Evolutionary conservation across 169 alveolate genomes (phyloP).

Genomic region (Plasmodium vinckei): DNA sequence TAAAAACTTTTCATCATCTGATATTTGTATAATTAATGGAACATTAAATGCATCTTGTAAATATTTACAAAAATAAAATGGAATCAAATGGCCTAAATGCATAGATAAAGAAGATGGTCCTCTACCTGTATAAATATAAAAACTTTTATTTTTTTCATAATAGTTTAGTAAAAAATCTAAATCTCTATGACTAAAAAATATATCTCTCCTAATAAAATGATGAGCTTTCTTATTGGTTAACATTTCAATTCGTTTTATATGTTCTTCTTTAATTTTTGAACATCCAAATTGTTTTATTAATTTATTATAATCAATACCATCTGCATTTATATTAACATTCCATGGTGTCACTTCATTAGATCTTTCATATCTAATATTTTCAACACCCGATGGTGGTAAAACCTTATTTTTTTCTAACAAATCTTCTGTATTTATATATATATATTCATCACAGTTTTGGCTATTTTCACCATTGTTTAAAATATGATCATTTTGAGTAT

Average conservation of each 20-base stretch:
- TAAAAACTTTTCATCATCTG: conserved; percentile 99
- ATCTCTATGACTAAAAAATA: conserved; percentile 99
- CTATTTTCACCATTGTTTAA: conserved; percentile 10
- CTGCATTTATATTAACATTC: conserved; percentile 77
- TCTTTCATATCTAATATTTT: conserved; percentile 42
- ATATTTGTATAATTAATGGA: conserved; percentile 98
- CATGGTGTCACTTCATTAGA: conserved; percentile 78
- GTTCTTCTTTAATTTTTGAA: conserved; percentile 87
- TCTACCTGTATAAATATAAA: conserved; percentile 98
- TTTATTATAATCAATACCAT: conserved; percentile 94
- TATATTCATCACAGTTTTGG: conserved; percentile 13
- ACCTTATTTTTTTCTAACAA: conserved; percentile 65
- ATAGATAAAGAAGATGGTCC: conserved; percentile 99
- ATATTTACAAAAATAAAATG: conserved; percentile 97
- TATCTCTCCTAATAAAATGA: conserved; percentile 96
- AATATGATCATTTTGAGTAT: conserved; percentile 76
- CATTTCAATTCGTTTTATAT: conserved; percentile 88
- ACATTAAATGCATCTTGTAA: conserved; percentile 96
- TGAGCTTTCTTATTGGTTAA: conserved; percentile 89
- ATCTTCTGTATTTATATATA: conserved; percentile 77
- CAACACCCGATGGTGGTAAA: conserved; percentile 76
- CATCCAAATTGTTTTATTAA: conserved; percentile 96
- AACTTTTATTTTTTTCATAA: conserved; percentile 94
- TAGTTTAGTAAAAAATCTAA: conserved; percentile 93
- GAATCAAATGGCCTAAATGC: conserved; percentile 99